Base-by-base conservation (phyloP, 2,329 filamentous ascomycete genomes). In the Sporothrix curviconia region DNA sequence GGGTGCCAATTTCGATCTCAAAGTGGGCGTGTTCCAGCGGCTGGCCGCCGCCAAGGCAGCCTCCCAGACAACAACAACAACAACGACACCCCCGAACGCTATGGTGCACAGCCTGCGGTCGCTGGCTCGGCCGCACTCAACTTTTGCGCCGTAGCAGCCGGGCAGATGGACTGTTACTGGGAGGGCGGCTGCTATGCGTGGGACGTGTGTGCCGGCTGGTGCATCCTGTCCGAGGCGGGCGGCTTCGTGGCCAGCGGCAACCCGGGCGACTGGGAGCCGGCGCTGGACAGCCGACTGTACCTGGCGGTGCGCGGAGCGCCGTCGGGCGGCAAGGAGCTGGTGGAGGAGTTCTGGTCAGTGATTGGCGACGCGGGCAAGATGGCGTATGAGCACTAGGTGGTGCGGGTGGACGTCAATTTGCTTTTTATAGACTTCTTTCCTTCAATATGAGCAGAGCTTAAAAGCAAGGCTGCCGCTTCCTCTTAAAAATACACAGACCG, bases 121-220 rank as follows among this genome's bases (percentile, higher is more conserved):
- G 36, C 71, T 90, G 89, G 89, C 2, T 85, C 80, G 52, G 89
- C 89, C 7, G 89, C 89, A 40, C 73, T 92, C 65, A 92, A 92
- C 69, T 70, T 92, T 17, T 89, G 86, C 58, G 80, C 78, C 39
- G 85, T 90, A 3, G 89, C 89, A 3, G 80, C 82, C 9, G 89
- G 89, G 0, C 79, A 84, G 68, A 64, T 90, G 25, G 89, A 92
- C 68, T 65, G 83, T 22, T 92, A 90, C 69, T 92, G 89, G 89
- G 89, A 92, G 72, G 87, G 86, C 37, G 89, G 89, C 0, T 90
- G 87, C 70, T 92, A 87, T 81, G 87, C 88, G 1, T 92, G 89
- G 89, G 89, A 92, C 69, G 89, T 92, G 2, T 89, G 86, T 67
- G 89, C 89, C 5, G 89, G 85, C 0, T 92, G 88, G 89, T 83